Evolutionary conservation across 371 early-diverging fungal genomes (phyloP), one percentile per base, ranked within the genome.

Genomic region (Mortierella sp.): DNA sequence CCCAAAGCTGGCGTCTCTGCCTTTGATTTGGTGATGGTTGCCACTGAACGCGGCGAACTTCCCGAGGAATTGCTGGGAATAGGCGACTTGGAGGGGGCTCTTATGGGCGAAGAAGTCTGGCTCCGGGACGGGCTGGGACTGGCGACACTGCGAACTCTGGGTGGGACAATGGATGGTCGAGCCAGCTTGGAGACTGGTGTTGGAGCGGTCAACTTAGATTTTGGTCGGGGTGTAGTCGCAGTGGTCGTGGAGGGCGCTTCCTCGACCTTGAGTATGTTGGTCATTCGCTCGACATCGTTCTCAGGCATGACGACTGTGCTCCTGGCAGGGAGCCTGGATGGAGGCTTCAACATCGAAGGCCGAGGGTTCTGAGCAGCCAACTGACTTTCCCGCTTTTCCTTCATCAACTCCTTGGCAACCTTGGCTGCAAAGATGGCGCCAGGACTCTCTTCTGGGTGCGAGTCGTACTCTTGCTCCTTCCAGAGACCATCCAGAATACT

Each of bases 401-500:
- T 67, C 75, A 71, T 74, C 45, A 82, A 63, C 50, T 82, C 78
- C n/a, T 77, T 69, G 11, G 77, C 78, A n/a, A 74, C 22, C 64
- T 77, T 48, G 22, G 67, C 71, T 13, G 78, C 82, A 45, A 55
- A 44, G 2, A 68, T 74, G 29, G 82, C 82, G 0, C 78, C 78
- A n/a, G 82, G 70, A 29, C 78, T 82, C 50, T 74, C 71, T 24
- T 82, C 77, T 5, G 70, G 74, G 7, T 67, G 77, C 13, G 65
- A 48, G 24, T 77, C 82, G 22, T 73, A 71, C 29, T 82, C 82
- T 8, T 44, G 65, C 47, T 80, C 77, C 9, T 67, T 58, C 61
- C 63, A 76, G 6, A 82, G 72, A 2, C 78, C 82, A 69, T 82
- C 82, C 64, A 82, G 41, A 29, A 82, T 82, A 29, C 77, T 74